Evolutionary conservation across 495 filamentous ascomycete species (phyloP).

Genomic region (Tuber umbilicatum): DNA sequence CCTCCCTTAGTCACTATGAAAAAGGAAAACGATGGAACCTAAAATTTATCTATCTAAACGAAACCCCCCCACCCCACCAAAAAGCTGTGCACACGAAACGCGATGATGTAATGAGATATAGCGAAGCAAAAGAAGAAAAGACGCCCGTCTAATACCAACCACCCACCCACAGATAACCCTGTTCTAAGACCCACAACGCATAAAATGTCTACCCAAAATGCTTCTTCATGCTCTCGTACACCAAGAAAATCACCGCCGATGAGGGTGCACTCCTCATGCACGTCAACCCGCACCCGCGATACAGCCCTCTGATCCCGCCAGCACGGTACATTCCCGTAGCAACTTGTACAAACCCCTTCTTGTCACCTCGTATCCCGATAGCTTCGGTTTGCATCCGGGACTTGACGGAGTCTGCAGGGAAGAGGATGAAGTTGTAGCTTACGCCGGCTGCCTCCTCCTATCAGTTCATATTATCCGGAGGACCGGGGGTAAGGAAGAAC

Average conservation of each 20-base stretch:
- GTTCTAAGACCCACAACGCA: not conserved
- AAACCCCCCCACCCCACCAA: not conserved
- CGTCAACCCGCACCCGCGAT: conserved; percentile 92
- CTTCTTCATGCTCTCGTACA: conserved; percentile 76
- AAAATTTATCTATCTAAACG: not conserved
- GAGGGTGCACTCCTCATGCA: conserved; percentile 79
- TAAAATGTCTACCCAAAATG: conserved; percentile 45
- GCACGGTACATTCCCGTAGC: conserved; percentile 66
- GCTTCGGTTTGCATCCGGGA: conserved; percentile 90
- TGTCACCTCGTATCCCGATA: conserved; percentile 47
- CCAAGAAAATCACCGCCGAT: conserved; percentile 93
- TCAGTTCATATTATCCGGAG: not conserved
- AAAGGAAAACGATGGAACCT: not conserved
- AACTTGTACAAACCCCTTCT: conserved; percentile 62
- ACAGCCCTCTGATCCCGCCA: conserved; percentile 75
- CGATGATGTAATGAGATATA: not conserved
- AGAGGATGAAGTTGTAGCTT: conserved; percentile 92
- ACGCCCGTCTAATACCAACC: not conserved
- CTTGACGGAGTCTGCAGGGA: conserved; percentile 95
- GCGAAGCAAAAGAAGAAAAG: not conserved
- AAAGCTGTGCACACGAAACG: not conserved
- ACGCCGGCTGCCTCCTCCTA: conserved; percentile 55
- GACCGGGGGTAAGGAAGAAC: not conserved
- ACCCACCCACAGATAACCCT: not conserved
- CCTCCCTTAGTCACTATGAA: not conserved